phyloP scores from a whole-genome alignment of 805 yeast species.

The Ogataea pilisensis region DNA sequence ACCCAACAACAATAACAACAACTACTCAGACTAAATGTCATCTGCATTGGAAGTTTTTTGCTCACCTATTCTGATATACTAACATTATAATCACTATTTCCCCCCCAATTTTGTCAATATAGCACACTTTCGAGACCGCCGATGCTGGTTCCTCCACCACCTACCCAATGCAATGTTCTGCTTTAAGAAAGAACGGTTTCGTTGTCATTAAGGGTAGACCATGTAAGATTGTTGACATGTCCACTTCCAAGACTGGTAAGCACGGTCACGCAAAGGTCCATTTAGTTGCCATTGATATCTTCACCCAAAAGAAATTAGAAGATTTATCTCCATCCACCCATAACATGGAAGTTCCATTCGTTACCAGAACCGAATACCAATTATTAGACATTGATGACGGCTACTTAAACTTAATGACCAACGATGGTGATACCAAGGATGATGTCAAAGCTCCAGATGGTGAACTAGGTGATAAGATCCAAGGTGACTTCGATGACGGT shows the following conservation, averaged over 20 bases:
- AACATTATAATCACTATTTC: conserved; percentile 3
- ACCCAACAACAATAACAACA: too few relatives aligned
- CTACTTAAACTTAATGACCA: conserved; percentile 92
- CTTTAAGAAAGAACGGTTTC: conserved; percentile 99
- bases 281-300: conserved; percentile 97
- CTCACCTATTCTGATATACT: conserved; percentile 4
- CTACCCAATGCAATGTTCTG: conserved; percentile 99
- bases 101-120: conserved; percentile 13
- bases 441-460: conserved; percentile 98
- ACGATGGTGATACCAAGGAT: conserved; percentile 98
- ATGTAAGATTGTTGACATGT: conserved; percentile 99
- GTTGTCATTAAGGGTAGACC: conserved; percentile 99
- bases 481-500: conserved; percentile 94
- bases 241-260: conserved; percentile 99
- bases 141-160: conserved; percentile 98
- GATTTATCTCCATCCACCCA: conserved; percentile 99
- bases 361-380: conserved; percentile 92
- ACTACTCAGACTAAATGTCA: too few relatives aligned
- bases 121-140: conserved; percentile 96
- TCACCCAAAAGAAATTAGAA: conserved; percentile 99
- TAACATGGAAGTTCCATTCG: conserved; percentile 99
- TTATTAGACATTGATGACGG: conserved; percentile 98
- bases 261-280: conserved; percentile 99
- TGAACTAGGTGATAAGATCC: conserved; percentile 91
- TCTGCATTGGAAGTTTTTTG: too few relatives aligned